phyloP scores from a whole-genome alignment of 2,329 filamentous ascomycete genomes.

The Ascochyta koolunga region DNA sequence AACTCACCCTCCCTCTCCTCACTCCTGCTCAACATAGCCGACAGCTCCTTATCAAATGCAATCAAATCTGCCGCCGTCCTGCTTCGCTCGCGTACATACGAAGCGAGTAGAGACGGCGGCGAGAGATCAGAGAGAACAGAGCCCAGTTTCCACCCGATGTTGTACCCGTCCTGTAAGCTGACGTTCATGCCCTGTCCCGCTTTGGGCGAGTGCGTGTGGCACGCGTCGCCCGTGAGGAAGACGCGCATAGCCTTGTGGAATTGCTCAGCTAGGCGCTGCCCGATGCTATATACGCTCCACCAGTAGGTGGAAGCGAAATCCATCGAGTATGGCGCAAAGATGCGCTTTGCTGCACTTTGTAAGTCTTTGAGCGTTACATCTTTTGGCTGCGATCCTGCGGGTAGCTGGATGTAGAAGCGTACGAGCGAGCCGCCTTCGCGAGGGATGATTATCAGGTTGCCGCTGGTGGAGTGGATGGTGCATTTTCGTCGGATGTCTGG shows the following conservation, averaged over 20 bases:
- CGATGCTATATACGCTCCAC: constrained; percentile 75
- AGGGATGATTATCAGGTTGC: constrained; percentile 58
- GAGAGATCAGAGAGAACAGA: constrained; percentile 54
- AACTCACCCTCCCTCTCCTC: constrained; percentile 57
- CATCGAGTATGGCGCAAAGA: constrained; percentile 62
- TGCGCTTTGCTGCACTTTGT: constrained; percentile 54
- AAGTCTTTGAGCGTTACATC: constrained; percentile 61
- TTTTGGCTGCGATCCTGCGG: constrained; percentile 56
- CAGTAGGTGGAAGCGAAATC: constrained; percentile 66
- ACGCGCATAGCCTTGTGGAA: constrained; percentile 70
- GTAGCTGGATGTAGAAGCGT: constrained; percentile 68
- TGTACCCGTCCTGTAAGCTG: constrained; percentile 64
- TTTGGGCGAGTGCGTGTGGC: constrained; percentile 73
- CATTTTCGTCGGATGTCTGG: constrained; percentile 59
- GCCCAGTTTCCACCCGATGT: constrained; percentile 64
- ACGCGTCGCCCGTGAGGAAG: constrained; percentile 74
- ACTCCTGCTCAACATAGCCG: constrained; percentile 59
- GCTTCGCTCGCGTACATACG: constrained; percentile 66
- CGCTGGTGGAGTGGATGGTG: constrained; percentile 54
- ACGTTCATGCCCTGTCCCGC: constrained; percentile 71
- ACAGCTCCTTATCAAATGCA: constrained; percentile 62
- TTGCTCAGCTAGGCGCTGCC: constrained; percentile 71
- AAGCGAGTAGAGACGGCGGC: constrained; percentile 61
- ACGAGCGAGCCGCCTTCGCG: constrained; percentile 62
- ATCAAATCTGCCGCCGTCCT: constrained; percentile 59